phyloP scores from a whole-genome alignment of 2,329 filamentous ascomycete species.

The Elsinoe fawcettii region DNA sequence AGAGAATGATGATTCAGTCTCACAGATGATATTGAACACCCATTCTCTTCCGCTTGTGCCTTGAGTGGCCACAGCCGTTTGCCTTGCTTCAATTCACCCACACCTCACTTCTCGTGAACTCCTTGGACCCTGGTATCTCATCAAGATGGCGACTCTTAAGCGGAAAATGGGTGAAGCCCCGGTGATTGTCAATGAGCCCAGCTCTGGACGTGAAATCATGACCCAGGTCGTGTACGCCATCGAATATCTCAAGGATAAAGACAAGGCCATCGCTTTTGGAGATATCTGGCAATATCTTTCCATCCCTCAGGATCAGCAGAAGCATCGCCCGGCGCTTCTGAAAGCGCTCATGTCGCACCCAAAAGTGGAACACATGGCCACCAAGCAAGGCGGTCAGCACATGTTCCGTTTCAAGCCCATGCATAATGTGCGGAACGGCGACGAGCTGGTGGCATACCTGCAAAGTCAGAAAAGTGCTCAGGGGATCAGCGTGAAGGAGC shows the following conservation, averaged over 20 bases:
- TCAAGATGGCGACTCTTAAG: slow-evolving; percentile 30
- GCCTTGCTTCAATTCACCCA: no score
- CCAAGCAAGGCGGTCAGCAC: slow-evolving; percentile 44
- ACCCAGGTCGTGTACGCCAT: slow-evolving; percentile 84
- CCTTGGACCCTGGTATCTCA: no score
- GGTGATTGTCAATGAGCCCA: slow-evolving; percentile 56
- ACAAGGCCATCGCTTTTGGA: slow-evolving; percentile 59
- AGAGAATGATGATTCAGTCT: not conserved
- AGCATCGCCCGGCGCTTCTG: slow-evolving; percentile 53
- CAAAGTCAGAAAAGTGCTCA: slow-evolving; percentile 74
- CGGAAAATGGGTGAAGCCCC: slow-evolving; percentile 51
- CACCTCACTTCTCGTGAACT: no score
- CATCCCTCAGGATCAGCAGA: slow-evolving; percentile 44
- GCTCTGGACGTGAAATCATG: slow-evolving; percentile 70
- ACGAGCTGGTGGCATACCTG: slow-evolving; percentile 70
- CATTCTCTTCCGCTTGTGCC: not conserved
- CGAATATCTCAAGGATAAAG: slow-evolving; percentile 68
- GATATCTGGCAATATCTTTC: slow-evolving; percentile 77
- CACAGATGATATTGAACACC: not conserved
- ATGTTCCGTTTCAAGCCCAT: slow-evolving; percentile 78
- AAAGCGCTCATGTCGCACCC: slow-evolving; percentile 60
- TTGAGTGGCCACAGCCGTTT: not conserved
- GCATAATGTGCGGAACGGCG: slow-evolving; percentile 71
- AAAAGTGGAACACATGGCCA: slow-evolving; percentile 51
- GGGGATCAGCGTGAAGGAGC: slow-evolving; percentile 75